These are phyloP conservation scores for Hippophae tibetana DNA, from an alignment of 306 rosid species.

Conservation along the genomic window DNA sequence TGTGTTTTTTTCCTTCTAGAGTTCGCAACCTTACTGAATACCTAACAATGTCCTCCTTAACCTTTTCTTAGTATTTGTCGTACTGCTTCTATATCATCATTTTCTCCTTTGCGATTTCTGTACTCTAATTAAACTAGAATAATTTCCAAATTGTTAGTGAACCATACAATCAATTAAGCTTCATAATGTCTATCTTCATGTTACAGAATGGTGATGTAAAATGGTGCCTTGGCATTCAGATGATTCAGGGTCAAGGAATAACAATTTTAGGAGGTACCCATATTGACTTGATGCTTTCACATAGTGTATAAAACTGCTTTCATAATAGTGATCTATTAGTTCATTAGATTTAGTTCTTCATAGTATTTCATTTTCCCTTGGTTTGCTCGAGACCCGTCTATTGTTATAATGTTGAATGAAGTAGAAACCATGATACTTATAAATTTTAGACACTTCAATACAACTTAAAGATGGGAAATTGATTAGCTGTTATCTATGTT, in stretches of 20 bases:
- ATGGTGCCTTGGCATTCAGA: slow-evolving; percentile 95
- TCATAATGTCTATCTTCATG: slow-evolving; percentile 9
- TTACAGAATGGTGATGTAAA: slow-evolving; percentile 58
- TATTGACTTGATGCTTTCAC: slow-evolving; percentile 5
- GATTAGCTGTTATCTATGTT: no score
- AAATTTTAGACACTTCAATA: neutral
- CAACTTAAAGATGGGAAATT: no score
- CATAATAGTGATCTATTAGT: no score
- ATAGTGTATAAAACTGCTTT: neutral
- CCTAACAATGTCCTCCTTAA: slow-evolving; percentile 3
- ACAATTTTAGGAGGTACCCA: slow-evolving; percentile 93
- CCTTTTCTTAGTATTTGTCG: neutral
- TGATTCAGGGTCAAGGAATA: slow-evolving; percentile 59
- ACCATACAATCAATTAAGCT: neutral
- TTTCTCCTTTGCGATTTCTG: neutral
- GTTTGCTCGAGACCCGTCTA: no score
- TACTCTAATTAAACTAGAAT: slow-evolving; percentile 6
- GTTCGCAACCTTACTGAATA: neutral
- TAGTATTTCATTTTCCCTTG: no score
- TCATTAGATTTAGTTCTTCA: no score
- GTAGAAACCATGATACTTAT: neutral
- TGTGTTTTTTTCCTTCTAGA: neutral
- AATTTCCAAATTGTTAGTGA: neutral
- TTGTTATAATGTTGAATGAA: neutral
- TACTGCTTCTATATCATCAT: neutral